Percentiles rank a stretch among this genome's conserved stretches.
Conservation (phyloP, 495 filamentous ascomycete species). For the Penicillium desertorum region DNA sequence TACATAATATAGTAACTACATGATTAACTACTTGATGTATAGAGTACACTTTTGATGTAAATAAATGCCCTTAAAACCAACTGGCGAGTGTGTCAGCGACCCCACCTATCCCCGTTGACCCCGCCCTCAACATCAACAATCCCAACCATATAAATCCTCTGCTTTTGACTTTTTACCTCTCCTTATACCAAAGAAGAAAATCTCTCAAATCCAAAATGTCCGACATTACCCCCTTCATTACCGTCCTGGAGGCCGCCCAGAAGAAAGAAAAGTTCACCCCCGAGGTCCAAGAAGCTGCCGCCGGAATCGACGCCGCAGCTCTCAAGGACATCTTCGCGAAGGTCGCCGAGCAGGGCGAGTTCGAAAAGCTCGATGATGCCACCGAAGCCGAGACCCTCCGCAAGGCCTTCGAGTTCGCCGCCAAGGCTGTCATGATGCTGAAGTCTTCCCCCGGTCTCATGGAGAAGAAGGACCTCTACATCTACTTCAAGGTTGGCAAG, state of each 20-base stretch:
- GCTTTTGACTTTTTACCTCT: neutral
- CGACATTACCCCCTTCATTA: slow-evolving; percentile 32
- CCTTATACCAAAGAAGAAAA: slow-evolving; percentile 1
- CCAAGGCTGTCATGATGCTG: slow-evolving; percentile 61
- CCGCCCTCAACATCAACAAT: slow-evolving; percentile 20
- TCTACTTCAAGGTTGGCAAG: slow-evolving; percentile 56
- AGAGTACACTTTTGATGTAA: too few relatives aligned
- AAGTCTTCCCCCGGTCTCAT: slow-evolving; percentile 48
- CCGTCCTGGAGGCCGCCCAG: slow-evolving; percentile 35
- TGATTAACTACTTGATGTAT: too few relatives aligned
- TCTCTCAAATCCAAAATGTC: slow-evolving; percentile 32
- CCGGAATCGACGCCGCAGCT: slow-evolving; percentile 28
- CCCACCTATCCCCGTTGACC: slow-evolving; percentile 14
- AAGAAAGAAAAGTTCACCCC: slow-evolving; percentile 34
- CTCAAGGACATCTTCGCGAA: slow-evolving; percentile 29
- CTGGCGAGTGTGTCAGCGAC: slow-evolving; percentile 28
- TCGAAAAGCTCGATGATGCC: slow-evolving; percentile 19
- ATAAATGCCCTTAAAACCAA: slow-evolving; percentile 5
- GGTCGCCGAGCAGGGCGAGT: slow-evolving; percentile 22
- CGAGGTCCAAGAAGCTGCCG: slow-evolving; percentile 34
- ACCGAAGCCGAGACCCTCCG: slow-evolving; percentile 22
- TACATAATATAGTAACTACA: too few relatives aligned
- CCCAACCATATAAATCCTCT: slow-evolving; percentile 18
- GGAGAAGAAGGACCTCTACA: slow-evolving; percentile 58
- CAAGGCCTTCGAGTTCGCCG: slow-evolving; percentile 40